These are phyloP conservation scores for Colletotrichum graminicola DNA, from an alignment of 2,329 filamentous ascomycete genomes.

Conservation along the genomic window DNA sequence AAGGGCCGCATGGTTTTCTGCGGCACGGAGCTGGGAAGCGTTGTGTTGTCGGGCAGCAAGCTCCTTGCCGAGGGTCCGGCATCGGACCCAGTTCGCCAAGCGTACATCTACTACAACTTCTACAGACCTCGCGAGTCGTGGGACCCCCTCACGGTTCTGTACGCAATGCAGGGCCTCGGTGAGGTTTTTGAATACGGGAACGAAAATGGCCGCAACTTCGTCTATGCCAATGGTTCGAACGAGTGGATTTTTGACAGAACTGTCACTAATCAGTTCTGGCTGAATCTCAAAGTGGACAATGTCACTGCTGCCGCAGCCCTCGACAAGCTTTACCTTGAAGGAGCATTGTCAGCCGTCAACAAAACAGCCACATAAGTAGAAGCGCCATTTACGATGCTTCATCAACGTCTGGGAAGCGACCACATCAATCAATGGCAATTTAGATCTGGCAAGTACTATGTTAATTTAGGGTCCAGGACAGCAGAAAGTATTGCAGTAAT, in stretches of 20 bases:
- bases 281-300: conserved; percentile 51
- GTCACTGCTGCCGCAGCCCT: conserved; percentile 48
- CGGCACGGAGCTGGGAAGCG: conserved; percentile 58
- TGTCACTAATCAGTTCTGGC: conserved; percentile 55
- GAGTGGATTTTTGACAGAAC: conserved; percentile 55
- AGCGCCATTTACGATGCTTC: accelerated
- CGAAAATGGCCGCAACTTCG: conserved; percentile 55
- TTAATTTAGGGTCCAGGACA: not conserved
- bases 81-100: conserved; percentile 52
- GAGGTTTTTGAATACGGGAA: conserved; percentile 54
- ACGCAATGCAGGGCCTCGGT: conserved; percentile 53
- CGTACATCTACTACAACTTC: conserved; percentile 57
- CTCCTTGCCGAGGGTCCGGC: conserved; percentile 50
- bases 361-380: not conserved
- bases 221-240: conserved; percentile 56
- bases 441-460: not conserved
- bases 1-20: conserved; percentile 55
- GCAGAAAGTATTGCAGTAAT: not conserved
- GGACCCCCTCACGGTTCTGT: conserved; percentile 58
- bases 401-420: not conserved
- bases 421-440: no score
- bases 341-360: conserved; percentile 38
- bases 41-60: conserved; percentile 54
- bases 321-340: conserved; percentile 48
- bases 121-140: conserved; percentile 52